A percentile compares a stretch with the other conserved stretches of the same genome.
Conservation (phyloP, 306 rosid species). For the Malus sylvestris region DNA sequence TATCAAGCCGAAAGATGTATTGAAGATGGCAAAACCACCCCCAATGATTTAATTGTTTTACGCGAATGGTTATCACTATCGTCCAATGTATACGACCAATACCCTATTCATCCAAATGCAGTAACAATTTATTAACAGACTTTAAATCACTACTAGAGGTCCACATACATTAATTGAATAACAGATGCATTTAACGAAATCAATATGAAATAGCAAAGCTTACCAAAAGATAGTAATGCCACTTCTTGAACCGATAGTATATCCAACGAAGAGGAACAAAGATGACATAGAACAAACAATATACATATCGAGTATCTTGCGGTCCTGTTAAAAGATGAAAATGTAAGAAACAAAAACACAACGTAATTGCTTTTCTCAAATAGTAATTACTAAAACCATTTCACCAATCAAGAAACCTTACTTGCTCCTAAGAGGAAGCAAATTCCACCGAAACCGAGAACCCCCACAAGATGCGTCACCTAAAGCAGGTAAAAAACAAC, state of each 20-base stretch:
- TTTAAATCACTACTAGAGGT: neutral
- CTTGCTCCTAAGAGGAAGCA: slow-evolving; percentile 93
- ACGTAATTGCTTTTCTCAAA: neutral
- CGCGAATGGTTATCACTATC: neutral
- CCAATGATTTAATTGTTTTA: neutral
- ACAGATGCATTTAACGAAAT: neutral
- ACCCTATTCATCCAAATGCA: neutral
- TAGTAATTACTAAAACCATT: slow-evolving; percentile 1
- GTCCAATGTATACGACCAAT: neutral
- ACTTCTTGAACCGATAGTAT: slow-evolving; percentile 88
- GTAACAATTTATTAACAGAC: neutral
- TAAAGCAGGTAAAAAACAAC: slow-evolving; percentile 10
- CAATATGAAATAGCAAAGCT: slow-evolving; percentile 19
- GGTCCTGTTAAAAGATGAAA: slow-evolving; percentile 51
- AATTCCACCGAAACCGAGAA: slow-evolving; percentile 75
- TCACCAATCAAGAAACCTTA: slow-evolving; percentile 15
- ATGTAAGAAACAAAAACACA: neutral
- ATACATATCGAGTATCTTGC: slow-evolving; percentile 70
- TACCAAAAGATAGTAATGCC: slow-evolving; percentile 96
- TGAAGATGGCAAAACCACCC: neutral
- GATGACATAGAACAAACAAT: slow-evolving; percentile 70
- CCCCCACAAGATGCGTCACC: slow-evolving; percentile 81
- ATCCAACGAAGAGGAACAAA: slow-evolving; percentile 97
- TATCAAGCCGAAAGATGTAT: neutral
- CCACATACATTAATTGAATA: neutral